Evolutionary conservation across 257 asterid species (phyloP), one percentile per base, ranked within the genome.

Genomic region (Petunia axillaris): DNA sequence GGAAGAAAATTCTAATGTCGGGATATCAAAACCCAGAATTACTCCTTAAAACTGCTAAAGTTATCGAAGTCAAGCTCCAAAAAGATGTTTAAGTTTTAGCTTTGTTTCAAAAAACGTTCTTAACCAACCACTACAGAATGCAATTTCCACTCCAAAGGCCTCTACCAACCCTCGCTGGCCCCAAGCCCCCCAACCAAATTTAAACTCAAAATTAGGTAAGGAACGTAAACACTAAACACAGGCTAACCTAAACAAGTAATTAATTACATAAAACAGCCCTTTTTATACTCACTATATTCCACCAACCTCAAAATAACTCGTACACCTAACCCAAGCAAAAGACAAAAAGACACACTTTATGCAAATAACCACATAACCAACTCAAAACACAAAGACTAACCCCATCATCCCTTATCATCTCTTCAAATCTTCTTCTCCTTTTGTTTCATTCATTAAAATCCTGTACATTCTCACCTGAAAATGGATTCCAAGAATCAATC

Each of bases 401-500:
- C 25, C 25, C 25, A 25, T 25, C 25, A 25, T 71, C 16, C 16
- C 35, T 50, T 71, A 71, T 71, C 74, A 5, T 3, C 44, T 3
- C 15, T 0, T 5, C 66, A 6, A 8, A 2, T 9, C 76, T 16
- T 9, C 58, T 4, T 70, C 76, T 52, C 14, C 57, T 52, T 52
- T 1, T 52, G 15, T 9, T 52, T 52, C 57, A 50, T 50, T 52
- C 25, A 0, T 4, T 44, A 15, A 40, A 1, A 8, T 2, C 41
- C 76, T 68, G 25, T 35, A 25, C 25, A 46, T 39, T 53, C 70
- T 52, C 75, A 48, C 52, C 80, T 35, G 55, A n/a, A 35, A 74
- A 86, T 86, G 89, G 87, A 86, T 58, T 39, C 65, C 75, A 83
- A 68, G 55, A 57, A 81, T 6, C 87, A 77, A 64, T 64, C 40